Percentiles rank a stretch among this genome's conserved stretches.
Conservation (phyloP, 768 basidiomycete genomes). For the Tulasnella sp. region DNA sequence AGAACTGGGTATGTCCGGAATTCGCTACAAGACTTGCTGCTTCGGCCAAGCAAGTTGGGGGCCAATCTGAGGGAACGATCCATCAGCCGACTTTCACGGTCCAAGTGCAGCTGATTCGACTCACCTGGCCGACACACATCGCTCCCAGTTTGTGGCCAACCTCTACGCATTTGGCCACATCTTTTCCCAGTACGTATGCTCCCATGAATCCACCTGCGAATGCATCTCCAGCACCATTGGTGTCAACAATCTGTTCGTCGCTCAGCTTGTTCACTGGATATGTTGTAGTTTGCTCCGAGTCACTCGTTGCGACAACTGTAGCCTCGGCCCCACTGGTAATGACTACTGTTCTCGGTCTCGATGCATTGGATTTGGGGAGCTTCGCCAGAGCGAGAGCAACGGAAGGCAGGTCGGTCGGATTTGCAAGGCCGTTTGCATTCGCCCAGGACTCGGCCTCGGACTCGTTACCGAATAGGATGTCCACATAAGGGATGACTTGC, state of each 20-base stretch:
- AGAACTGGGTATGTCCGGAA: not conserved
- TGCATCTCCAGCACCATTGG: slow-evolving; percentile 96
- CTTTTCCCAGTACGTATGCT: slow-evolving; percentile 71
- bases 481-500: slow-evolving; percentile 71
- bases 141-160: slow-evolving; percentile 79
- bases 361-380: slow-evolving; percentile 60
- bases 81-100: not conserved
- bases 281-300: slow-evolving; percentile 44
- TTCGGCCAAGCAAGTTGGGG: slow-evolving; percentile 54
- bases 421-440: slow-evolving; percentile 49
- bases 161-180: slow-evolving; percentile 65
- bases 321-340: slow-evolving; percentile 83
- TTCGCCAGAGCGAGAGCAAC: slow-evolving; percentile 72
- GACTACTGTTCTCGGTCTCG: slow-evolving; percentile 71
- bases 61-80: slow-evolving; percentile 38
- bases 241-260: slow-evolving; percentile 75
- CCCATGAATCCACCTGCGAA: slow-evolving; percentile 96
- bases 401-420: slow-evolving; percentile 47
- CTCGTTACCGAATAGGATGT: slow-evolving; percentile 95
- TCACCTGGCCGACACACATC: slow-evolving; percentile 76
- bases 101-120: not conserved
- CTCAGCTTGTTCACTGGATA: slow-evolving; percentile 52
- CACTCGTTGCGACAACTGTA: slow-evolving; percentile 66
- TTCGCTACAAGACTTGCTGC: slow-evolving; percentile 25
- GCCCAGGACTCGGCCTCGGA: slow-evolving; percentile 87